Percentiles rank a stretch among this genome's conserved stretches.
Conservation (phyloP, 306 rosid species). For the Albizia julibrissin region DNA sequence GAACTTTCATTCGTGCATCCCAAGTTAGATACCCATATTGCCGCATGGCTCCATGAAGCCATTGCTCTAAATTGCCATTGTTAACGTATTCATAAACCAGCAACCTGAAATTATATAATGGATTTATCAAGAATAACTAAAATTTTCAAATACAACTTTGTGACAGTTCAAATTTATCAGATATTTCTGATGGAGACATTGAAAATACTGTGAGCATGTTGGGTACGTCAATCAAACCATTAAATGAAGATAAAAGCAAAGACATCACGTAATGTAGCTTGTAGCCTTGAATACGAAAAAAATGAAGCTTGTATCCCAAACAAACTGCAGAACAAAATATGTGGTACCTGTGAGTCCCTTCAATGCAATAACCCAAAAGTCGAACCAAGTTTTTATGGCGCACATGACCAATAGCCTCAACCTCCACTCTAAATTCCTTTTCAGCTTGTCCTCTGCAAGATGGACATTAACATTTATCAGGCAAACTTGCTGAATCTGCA, state of each 20-base stretch:
- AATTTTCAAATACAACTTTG: neutral
- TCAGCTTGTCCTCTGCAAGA: constrained; percentile 83
- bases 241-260: constrained; percentile 18
- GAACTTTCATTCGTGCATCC: constrained; percentile 78
- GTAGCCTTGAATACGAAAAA: too few species aligned
- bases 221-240: neutral
- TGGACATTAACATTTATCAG: constrained; percentile 12
- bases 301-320: neutral
- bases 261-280: neutral
- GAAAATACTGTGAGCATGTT: neutral
- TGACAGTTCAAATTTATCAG: constrained; percentile 12
- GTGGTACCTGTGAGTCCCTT: constrained; percentile 78
- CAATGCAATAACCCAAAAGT: constrained; percentile 79
- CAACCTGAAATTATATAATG: constrained; percentile 49
- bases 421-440: constrained; percentile 77
- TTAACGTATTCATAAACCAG: constrained; percentile 73
- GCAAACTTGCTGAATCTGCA: neutral
- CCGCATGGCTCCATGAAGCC: constrained; percentile 78
- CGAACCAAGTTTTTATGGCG: constrained; percentile 89
- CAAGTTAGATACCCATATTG: constrained; percentile 78
- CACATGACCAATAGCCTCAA: constrained; percentile 89
- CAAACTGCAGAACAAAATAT: neutral
- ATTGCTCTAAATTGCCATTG: constrained; percentile 64
- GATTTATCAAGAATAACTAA: constrained; percentile 18
- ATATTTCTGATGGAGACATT: neutral